Evolutionary conservation across 2,329 filamentous ascomycete species (phyloP).

Genomic region (Ophiostoma ulmi): DNA sequence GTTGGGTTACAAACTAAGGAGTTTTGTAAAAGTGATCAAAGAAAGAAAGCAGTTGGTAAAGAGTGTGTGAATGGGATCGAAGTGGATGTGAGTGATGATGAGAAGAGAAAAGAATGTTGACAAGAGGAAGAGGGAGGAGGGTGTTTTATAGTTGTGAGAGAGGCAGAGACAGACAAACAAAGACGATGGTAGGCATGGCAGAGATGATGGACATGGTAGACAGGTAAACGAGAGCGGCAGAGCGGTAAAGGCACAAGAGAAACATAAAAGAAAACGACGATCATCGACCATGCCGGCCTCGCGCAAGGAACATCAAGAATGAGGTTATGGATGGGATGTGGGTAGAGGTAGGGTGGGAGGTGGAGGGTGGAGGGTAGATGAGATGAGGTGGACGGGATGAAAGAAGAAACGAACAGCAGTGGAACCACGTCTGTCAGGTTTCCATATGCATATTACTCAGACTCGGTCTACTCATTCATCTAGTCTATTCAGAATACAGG

Average conservation of each 20-base stretch:
- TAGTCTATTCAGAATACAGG: no score
- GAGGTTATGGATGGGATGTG: background rate
- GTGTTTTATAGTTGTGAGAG: background rate
- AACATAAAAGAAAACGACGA: background rate
- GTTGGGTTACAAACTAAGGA: background rate
- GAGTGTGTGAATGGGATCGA: background rate
- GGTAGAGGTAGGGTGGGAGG: background rate
- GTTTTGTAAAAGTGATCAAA: background rate
- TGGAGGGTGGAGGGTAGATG: background rate
- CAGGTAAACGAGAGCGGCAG: background rate
- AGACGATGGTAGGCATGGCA: background rate
- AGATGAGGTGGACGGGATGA: background rate
- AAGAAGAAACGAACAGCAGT: background rate
- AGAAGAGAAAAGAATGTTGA: slow-evolving; percentile 8
- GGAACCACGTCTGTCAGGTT: background rate
- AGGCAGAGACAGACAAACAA: background rate
- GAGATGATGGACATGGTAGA: background rate
- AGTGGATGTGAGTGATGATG: slow-evolving; percentile 19
- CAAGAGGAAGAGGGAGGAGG: slow-evolving; percentile 8
- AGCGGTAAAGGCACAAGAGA: background rate
- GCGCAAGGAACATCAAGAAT: background rate
- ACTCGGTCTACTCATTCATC: no score
- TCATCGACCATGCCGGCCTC: background rate
- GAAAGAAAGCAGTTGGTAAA: slow-evolving; percentile 6
- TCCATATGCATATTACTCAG: no score